These are phyloP conservation scores for Graphiopsis chlorocephala DNA, from an alignment of 2,329 filamentous ascomycete species.

Conservation along the genomic window DNA sequence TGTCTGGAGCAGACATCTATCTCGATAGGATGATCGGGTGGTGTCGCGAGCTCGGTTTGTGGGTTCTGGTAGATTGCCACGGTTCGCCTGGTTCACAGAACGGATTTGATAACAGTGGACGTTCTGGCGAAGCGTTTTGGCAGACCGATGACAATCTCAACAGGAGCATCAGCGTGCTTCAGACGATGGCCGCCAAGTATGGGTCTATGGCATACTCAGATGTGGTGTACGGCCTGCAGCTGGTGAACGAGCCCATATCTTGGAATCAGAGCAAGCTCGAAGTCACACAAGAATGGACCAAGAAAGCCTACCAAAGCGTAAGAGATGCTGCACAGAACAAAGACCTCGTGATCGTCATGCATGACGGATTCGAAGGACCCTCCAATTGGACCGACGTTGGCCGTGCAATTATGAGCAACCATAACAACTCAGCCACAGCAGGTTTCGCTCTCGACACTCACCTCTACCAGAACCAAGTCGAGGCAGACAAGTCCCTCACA, in stretches of 20 bases:
- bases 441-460: constrained; percentile 44
- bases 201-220: constrained; percentile 38
- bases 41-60: constrained; percentile 44
- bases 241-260: constrained; percentile 45
- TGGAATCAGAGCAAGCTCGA: constrained; percentile 37
- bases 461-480: constrained; percentile 45
- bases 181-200: constrained; percentile 41
- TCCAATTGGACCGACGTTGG: constrained; percentile 32
- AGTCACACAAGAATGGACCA: constrained; percentile 36
- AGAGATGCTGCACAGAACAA: constrained; percentile 32
- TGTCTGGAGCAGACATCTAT: constrained; percentile 47
- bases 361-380: constrained; percentile 38
- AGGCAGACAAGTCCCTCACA: constrained; percentile 36
- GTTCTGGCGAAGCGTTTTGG: constrained; percentile 27
- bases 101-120: constrained; percentile 43
- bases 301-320: constrained; percentile 36
- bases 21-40: constrained; percentile 49
- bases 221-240: constrained; percentile 43
- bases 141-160: constrained; percentile 33
- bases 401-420: constrained; percentile 23
- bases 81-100: constrained; percentile 51
- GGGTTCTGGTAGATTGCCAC: constrained; percentile 53
- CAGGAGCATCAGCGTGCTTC: constrained; percentile 38
- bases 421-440: constrained; percentile 24
- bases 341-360: constrained; percentile 39